Conservation (phyloP, 306 rosid species). For the Rubus parviflorus region DNA sequence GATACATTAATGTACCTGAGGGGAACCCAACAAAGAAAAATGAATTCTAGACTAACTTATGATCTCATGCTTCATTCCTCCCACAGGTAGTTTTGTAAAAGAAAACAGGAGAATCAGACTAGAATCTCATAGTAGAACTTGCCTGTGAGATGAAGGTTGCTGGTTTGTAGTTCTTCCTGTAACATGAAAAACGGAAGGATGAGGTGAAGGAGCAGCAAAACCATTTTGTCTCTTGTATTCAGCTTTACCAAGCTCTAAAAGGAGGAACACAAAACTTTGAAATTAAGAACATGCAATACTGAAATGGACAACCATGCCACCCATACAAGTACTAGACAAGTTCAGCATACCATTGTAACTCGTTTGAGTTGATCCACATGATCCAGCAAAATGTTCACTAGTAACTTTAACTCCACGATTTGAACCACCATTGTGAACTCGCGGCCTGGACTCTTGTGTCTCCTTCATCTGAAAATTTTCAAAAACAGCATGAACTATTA, state of each 20-base stretch:
- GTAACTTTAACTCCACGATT: slow-evolving; percentile 39
- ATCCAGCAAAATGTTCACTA: slow-evolving; percentile 30
- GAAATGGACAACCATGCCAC: slow-evolving; percentile 21
- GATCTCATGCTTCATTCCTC: neutral
- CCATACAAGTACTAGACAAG: slow-evolving; percentile 30
- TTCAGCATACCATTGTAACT: slow-evolving; percentile 47
- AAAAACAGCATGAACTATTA: neutral
- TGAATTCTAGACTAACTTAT: slow-evolving; percentile 12
- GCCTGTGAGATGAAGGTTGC: slow-evolving; percentile 34
- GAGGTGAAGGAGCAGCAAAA: slow-evolving; percentile 33
- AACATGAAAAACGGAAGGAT: slow-evolving; percentile 31
- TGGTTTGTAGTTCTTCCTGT: slow-evolving; percentile 28
- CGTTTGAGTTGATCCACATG: slow-evolving; percentile 34
- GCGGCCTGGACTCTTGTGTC: slow-evolving; percentile 45
- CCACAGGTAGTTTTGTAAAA: neutral
- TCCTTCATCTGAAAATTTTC: slow-evolving; percentile 50
- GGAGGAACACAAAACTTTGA: slow-evolving; percentile 36
- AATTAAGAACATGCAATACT: slow-evolving; percentile 32
- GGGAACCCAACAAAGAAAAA: neutral
- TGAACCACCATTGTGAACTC: slow-evolving; percentile 30
- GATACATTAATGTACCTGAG: neutral
- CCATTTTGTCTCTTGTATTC: slow-evolving; percentile 44
- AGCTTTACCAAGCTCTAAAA: slow-evolving; percentile 52
- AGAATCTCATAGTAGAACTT: slow-evolving; percentile 21
- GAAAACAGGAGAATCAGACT: neutral